Percentiles rank a stretch among this genome's conserved stretches.
Evolutionary conservation across 2,329 filamentous ascomycete species (phyloP).

Genomic region (Ascochyta rabiei): DNA sequence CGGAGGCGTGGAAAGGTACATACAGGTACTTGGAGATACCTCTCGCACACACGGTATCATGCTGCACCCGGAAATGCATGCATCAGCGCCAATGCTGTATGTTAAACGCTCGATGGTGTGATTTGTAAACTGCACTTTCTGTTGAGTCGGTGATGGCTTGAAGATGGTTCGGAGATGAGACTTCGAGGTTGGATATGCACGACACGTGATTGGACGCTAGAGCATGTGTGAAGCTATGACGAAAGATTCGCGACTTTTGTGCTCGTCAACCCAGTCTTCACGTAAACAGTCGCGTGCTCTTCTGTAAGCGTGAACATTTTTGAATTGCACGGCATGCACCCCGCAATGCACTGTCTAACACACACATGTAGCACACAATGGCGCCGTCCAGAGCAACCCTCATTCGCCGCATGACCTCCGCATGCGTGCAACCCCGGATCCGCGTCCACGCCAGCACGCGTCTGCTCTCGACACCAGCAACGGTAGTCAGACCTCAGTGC

Average conservation of each 20-base stretch:
- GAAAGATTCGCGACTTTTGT: slow-evolving; percentile 26
- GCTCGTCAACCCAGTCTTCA: slow-evolving; percentile 19
- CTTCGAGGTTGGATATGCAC: slow-evolving; percentile 18
- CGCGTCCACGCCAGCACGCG: slow-evolving; percentile 17
- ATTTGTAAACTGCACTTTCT: slow-evolving; percentile 21
- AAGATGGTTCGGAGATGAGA: neutral
- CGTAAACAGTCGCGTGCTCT: slow-evolving; percentile 12
- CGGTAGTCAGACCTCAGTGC: slow-evolving; percentile 5
- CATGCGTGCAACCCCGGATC: slow-evolving; percentile 23
- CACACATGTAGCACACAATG: slow-evolving; percentile 30
- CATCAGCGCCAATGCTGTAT: neutral
- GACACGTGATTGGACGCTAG: slow-evolving; percentile 39
- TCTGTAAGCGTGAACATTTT: slow-evolving; percentile 16
- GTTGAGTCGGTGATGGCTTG: slow-evolving; percentile 21
- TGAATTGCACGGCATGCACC: slow-evolving; percentile 5
- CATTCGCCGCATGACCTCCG: slow-evolving; percentile 28
- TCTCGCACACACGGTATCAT: slow-evolving; percentile 2
- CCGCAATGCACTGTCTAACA: slow-evolving; percentile 16
- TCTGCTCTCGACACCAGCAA: slow-evolving; percentile 25
- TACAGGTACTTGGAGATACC: slow-evolving; percentile 7
- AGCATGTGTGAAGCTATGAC: slow-evolving; percentile 37
- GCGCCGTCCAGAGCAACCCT: slow-evolving; percentile 43
- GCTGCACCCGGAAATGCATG: slow-evolving; percentile 13
- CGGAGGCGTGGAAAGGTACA: slow-evolving; percentile 3
- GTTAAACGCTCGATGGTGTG: neutral